phyloP scores from a whole-genome alignment of 176 grass and related monocot species.

The Coix lacrymajobi region DNA sequence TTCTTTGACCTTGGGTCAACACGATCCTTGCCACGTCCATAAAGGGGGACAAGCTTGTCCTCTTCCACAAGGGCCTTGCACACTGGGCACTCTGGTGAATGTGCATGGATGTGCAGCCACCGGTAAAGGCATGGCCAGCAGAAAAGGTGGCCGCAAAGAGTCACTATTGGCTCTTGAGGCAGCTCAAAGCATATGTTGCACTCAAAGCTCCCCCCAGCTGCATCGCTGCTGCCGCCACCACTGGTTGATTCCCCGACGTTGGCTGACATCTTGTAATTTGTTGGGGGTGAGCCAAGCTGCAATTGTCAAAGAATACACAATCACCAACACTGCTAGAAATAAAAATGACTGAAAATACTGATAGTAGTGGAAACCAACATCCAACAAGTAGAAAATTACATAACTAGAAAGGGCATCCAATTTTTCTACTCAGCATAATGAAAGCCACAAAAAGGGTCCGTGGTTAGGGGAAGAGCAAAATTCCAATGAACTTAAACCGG shows the following conservation, averaged over 20 bases:
- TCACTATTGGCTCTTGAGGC: slow-evolving; percentile 86
- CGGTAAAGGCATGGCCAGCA: slow-evolving; percentile 95
- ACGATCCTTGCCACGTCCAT: slow-evolving; percentile 84
- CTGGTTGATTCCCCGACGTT: slow-evolving; percentile 49
- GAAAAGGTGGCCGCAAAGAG: slow-evolving; percentile 87
- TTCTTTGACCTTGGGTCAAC: slow-evolving; percentile 78
- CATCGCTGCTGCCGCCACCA: slow-evolving; percentile 31
- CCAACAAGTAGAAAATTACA: background rate
- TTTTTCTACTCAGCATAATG: background rate
- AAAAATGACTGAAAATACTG: background rate
- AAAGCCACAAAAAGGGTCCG: background rate
- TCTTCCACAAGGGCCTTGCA: slow-evolving; percentile 93
- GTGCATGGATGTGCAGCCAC: slow-evolving; percentile 69
- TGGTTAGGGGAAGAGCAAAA: background rate
- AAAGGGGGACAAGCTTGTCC: slow-evolving; percentile 87
- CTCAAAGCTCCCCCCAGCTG: slow-evolving; percentile 59
- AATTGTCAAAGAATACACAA: background rate
- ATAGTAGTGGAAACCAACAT: background rate
- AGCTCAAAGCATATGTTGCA: slow-evolving; percentile 98
- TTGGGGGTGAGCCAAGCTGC: slow-evolving; percentile 4
- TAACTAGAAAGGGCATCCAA: background rate
- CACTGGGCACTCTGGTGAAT: slow-evolving; percentile 84
- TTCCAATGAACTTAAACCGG: background rate
- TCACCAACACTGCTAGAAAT: background rate
- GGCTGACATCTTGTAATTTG: slow-evolving; percentile 33